Base-by-base conservation (phyloP, 768 basidiomycete species). In the Collybiopsis confluens region DNA sequence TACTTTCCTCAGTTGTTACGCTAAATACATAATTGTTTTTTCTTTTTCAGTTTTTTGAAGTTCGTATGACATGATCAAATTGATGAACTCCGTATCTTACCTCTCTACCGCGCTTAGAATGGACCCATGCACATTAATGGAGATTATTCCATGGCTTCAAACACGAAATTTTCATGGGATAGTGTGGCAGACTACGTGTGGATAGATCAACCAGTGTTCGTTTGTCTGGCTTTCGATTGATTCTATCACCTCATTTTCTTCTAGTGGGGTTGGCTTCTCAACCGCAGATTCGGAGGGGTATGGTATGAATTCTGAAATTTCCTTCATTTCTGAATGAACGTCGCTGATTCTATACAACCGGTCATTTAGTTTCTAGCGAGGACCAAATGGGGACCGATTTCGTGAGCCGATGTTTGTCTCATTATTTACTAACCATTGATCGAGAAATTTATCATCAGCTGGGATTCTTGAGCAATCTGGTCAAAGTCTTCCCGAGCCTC, bases 401-500 rank as follows among this genome's bases (percentile, higher is more conserved):
- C 52, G 78, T 80, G 55, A 59, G 82, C 64, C 54, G n/a, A 6
- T 48, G 46, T 88, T 3, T 86, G 83, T 62, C 18, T 40, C 4
- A 37, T 24, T 16, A 16, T 42, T 7, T 20, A 10, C 9, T 9
- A n/a, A 28, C 7, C 16, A 40, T 27, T 40, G 15, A 30, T 11
- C 8, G 4, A 8, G 20, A 28, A 8, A 10, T 37, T 4, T 24
- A 36, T 55, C 88, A 88, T 9, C 45, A 90, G 88, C 78, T 90
- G 71, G 85, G 83, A 15, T 90, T 90, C 64, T 64, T 91, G 41
- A 68, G 65, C 24, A 90, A 90, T 62, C 70, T 89, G 2, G 83
- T 88, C 62, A 83, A 83, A 59, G 82, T 89, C 9, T 90, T 90
- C 66, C 88, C 88, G 16, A 74, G 75, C 59, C 73, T 90, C 21